A percentile compares a stretch with the other conserved stretches of the same genome.
These are phyloP conservation scores for Nyssa sinensis DNA, from an alignment of 148 eudicot species.

Conservation along the genomic window DNA sequence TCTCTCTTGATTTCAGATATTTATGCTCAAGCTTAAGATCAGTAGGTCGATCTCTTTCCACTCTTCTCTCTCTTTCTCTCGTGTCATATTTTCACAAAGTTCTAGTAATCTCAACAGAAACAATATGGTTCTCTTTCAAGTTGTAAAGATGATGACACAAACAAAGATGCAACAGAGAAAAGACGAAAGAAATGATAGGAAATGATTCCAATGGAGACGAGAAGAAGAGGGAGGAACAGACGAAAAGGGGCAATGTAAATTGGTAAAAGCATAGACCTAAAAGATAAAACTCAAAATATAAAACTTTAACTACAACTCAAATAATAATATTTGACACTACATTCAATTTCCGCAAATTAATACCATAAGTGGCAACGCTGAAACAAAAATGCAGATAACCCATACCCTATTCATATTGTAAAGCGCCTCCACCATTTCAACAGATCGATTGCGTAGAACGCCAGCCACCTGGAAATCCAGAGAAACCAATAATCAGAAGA, in stretches of 20 bases:
- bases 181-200: not conserved
- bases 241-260: not conserved
- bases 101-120: no score
- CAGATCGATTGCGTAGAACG: conserved; percentile 45
- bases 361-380: not conserved
- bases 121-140: not conserved
- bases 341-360: not conserved
- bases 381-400: not conserved
- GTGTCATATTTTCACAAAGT: no score
- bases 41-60: no score
- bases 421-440: conserved; percentile 66
- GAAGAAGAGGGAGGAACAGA: not conserved
- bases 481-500: not conserved
- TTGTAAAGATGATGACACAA: not conserved
- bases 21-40: no score
- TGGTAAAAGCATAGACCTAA: not conserved
- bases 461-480: conserved; percentile 45
- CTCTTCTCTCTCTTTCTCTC: no score
- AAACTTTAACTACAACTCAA: no score
- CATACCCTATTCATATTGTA: conserved; percentile 63
- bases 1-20: no score
- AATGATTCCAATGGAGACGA: not conserved
- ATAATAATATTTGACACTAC: not conserved
- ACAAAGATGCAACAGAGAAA: not conserved
- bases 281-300: no score